Base-by-base conservation (phyloP, 306 rosid species). In the Gastrolobium villosum region DNA sequence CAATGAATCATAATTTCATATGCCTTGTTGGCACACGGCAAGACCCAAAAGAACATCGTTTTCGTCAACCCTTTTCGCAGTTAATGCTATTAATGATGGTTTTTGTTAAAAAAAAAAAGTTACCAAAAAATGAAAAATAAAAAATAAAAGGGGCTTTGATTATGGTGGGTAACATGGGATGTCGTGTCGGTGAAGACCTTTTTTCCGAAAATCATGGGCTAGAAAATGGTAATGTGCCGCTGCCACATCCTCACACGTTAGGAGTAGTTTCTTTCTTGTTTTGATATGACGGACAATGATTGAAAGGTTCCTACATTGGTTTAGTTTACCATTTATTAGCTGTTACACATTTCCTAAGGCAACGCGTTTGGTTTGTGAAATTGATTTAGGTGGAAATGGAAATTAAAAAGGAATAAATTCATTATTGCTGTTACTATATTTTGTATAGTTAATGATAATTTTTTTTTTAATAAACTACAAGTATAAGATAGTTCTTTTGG, bases 161-260 rank as follows among this genome's bases (percentile, higher is more conserved):
- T 74, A 64, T 32, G 52, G 63, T 45, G 48, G 52, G 63, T 45
- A 55, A 69, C 79, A 53, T 70, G 46, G 77, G 77, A 39, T 82
- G 88, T 78, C 44, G 82, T 49, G 86, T 82, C 64, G 66, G 84
- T 72, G 79, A 74, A 66, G 20, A 66, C 55, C 15, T 40, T 45
- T 45, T 52, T 43, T 56, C 34, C 74, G 67, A 54, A 74, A 74
- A 40, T 55, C 35, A 68, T 66, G 86, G 81, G 67, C 28, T 45
- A 48, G 66, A 44, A 46, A 53, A 31, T 32, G 60, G 60, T 49
- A 60, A 50, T 10, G 59, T 55, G 49, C 64, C 79, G 31, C 63
- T 54, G 41, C 49, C n/a, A 30, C 39, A 43, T 26, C 49, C 36
- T 15, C 28, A 9, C 52, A 37, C 70, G 28, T 28, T 6, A 3